These are phyloP conservation scores for Yamadazyma kanchanaburiensis DNA, from an alignment of 1,139 yeast species.

Conservation along the genomic window DNA sequence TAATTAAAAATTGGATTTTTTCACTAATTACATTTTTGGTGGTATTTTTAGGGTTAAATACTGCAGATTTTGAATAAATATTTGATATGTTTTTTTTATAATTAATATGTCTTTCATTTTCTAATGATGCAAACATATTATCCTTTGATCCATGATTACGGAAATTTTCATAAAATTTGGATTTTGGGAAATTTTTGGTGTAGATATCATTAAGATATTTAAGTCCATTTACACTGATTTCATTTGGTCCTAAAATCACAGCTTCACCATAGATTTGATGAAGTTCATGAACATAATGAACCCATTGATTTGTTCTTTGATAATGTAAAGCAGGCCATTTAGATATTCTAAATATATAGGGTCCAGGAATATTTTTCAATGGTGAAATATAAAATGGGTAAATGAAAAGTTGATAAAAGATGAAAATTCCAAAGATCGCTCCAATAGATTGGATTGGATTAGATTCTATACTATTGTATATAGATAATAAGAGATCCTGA, in stretches of 20 bases:
- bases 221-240: constrained; percentile 56
- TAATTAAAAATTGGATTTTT: constrained; percentile 23
- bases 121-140: constrained; percentile 58
- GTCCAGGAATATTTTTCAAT: constrained; percentile 58
- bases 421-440: constrained; percentile 1
- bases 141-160: constrained; percentile 50
- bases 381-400: constrained; percentile 51
- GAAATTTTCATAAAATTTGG: constrained; percentile 60
- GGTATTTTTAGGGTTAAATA: constrained; percentile 28
- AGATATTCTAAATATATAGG: constrained; percentile 47
- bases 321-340: constrained; percentile 46
- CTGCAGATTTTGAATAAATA: constrained; percentile 48
- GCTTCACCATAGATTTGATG: constrained; percentile 58
- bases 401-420: constrained; percentile 29
- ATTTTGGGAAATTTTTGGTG: constrained; percentile 55
- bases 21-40: constrained; percentile 23
- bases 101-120: constrained; percentile 45
- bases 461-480: constrained; percentile 7
- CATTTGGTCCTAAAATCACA: constrained; percentile 60
- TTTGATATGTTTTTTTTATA: constrained; percentile 47
- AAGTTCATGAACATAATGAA: constrained; percentile 44
- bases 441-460: constrained; percentile 3
- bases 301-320: constrained; percentile 54
- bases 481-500: constrained; percentile 2
- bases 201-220: constrained; percentile 55